Conservation (phyloP, 1,284 basidiomycete genomes). For the Trametes hirsuta region DNA sequence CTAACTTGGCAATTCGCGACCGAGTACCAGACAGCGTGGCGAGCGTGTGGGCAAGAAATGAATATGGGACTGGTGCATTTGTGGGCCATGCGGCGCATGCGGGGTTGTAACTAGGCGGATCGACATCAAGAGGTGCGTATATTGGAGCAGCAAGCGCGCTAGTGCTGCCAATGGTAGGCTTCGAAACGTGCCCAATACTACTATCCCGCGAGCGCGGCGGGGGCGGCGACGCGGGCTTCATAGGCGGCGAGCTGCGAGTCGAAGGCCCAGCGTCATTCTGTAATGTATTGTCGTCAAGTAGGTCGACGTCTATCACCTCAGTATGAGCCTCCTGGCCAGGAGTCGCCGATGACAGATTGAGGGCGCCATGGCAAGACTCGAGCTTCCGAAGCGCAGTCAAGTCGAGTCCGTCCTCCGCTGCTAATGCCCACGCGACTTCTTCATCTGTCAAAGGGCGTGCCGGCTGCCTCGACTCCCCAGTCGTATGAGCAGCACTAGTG, state of each 20-base stretch:
- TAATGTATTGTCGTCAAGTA: constrained; percentile 26
- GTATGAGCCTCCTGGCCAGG: constrained; percentile 10
- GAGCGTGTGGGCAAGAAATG: constrained; percentile 81
- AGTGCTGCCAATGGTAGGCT: constrained; percentile 19
- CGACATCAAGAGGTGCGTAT: constrained; percentile 46
- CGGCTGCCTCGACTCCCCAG: constrained; percentile 1
- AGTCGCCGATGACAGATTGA: constrained; percentile 7
- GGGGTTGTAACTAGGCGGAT: constrained; percentile 48
- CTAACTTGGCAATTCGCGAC: constrained; percentile 82
- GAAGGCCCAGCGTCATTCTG: constrained; percentile 7
- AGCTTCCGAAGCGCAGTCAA: constrained; percentile 28
- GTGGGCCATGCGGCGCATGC: constrained; percentile 41
- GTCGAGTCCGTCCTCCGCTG: constrained; percentile 32
- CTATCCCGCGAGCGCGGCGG: neutral
- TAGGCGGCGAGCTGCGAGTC: neutral
- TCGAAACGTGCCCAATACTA: neutral
- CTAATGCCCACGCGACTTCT: constrained; percentile 31
- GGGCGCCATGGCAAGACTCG: constrained; percentile 15
- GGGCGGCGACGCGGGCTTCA: neutral
- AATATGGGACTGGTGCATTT: constrained; percentile 66
- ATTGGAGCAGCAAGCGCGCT: constrained; percentile 7
- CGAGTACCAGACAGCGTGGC: constrained; percentile 75
- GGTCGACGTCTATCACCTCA: constrained; percentile 38
- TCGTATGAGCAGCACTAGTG: neutral
- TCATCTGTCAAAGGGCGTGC: constrained; percentile 25